Base-by-base conservation (phyloP, 1,139 yeast species). In the Candida sojae region DNA sequence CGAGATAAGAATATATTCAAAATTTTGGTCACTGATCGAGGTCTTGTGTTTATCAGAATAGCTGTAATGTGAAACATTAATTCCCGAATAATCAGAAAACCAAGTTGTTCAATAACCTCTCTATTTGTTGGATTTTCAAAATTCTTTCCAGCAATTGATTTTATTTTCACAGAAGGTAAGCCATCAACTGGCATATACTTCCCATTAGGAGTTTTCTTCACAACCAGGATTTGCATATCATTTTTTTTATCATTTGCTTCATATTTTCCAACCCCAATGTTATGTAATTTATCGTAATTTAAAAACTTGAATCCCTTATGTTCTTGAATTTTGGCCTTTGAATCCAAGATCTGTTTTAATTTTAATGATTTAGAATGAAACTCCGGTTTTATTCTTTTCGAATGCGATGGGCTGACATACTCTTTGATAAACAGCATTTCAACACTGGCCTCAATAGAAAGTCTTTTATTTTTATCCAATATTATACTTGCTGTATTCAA, bases 61-160 rank as follows among this genome's bases (percentile, higher is more conserved):
- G 25, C 10, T 4, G 39, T 36, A 4, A 17, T 23, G 3, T 11
- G 9, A 25, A 36, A 31, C 37, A 42, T 8, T 17, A 36, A 34
- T 25, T 47, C 50, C 3, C 31, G 28, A 13, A 42, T 21, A 32
- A 47, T 25, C 50, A 47, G 50, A 11, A 13, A n/a, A 9, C 50
- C 50, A 34, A 47, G 38, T 11, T 32, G 42, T 23, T 47, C 42
- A 32, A 47, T 37, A 10, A 38, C 39, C 29, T 23, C 43, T 31
- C 33, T 33, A 10, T 41, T 42, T 29, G 50, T 47, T 11, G 47
- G 40, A 35, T 44, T 47, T 9, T 29, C 12, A 23, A 44, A 47
- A 29, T 44, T 47, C n/a, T 26, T 25, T 10, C 45, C 41, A 17
- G 41, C 43, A 4, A 30, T 10, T 5, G 29, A 30, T 11, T 25